Evolutionary conservation across 1,139 yeast species (phyloP), one percentile per base, ranked within the genome.

Genomic region (Groenewaldozyma sp.): DNA sequence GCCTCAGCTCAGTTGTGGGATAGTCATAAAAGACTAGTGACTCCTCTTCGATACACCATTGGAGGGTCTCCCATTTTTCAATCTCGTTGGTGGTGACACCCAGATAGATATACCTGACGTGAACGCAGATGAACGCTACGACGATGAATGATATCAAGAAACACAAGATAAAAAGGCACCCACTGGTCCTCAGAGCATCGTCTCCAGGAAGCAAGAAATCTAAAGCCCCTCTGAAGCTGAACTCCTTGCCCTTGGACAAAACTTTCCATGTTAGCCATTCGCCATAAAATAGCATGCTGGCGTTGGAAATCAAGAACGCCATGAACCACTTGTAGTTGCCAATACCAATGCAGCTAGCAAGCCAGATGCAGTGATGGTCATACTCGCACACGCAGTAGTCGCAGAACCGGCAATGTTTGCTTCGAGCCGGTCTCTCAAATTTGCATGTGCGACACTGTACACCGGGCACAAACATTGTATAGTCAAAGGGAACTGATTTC

Each of bases 301-400:
- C 57, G 46, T 83, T 80, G 27, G 77, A 63, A 1, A 70, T 28
- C 34, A 91, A 61, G 52, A 80, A 88, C 6, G 63, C 46, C 39
- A 82, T 52, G 54, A 91, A 91, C 71, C 78, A 83, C 34, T 73
- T 65, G 59, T 76, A 82, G 54, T 91, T 91, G 38, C 74, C 68
- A 51, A 71, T 71, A 0, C 96, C 97, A 24, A 91, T 73, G 60
- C 97, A 91, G 54, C 83, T 87, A 62, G 88, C 88, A 43, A 88
- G 64, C 95, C 96, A 91, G n/a, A 86, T 62, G 56, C 98, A 91
- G 61, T 91, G 97, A 56, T 91, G 98, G 57, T 91, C 98, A 51
- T 72, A 76, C 45, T 81, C 56, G 27, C 78, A 63, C 3, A 81
- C 67, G 56, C 98, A 91, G 20, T 59, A 52, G 37, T 70, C 68